Evolutionary conservation across 768 basidiomycete species (phyloP), one percentile per base, ranked within the genome.

Genomic region (Amanita exitialis): DNA sequence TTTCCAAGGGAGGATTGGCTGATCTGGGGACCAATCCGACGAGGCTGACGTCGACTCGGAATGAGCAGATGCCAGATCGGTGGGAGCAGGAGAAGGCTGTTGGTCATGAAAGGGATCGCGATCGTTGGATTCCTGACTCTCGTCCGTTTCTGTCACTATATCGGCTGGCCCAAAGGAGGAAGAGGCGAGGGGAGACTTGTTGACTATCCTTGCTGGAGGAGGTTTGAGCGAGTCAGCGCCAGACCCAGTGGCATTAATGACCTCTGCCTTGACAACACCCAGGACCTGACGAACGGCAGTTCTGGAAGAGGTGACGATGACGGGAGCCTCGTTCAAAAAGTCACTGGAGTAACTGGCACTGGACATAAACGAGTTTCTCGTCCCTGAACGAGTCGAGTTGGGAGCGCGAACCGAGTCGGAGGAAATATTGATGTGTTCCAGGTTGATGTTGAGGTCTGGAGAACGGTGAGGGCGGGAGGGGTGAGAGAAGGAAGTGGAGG

Each of bases 241-340:
- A 12, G 49, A 23, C 64, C 57, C 2, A 4, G 68, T 63, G 12
- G 86, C 73, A 53, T 75, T 82, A 54, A 91, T 80, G 30, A 90
- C 82, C 61, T 87, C 85, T 27, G 89, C 86, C 65, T 83, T 87
- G 44, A 82, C 82, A 34, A 87, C 79, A 30, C 86, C 86, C 37
- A 87, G 66, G 6, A 89, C 83, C 58, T 87, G 83, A 44, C 84
- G 75, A 58, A 86, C 77, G 43, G 74, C 69, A 27, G 78, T 73
- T 53, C 78, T 82, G 23, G 70, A 73, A 25, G 85, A 79, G 0
- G 85, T 87, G 55, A 90, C 78, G 57, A 90, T 90, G 70, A 84
- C 82, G 20, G 88, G 86, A 1, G 85, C 80, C 62, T 90, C 88
- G 58, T 82, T 80, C 53, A 90, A 68, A 67, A 90, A 76, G 57